A percentile compares a stretch with the other conserved stretches of the same genome.
Evolutionary conservation across 2,329 filamentous ascomycete genomes (phyloP).

Genomic region (Nothophaeocryptopus gaeumannii): DNA sequence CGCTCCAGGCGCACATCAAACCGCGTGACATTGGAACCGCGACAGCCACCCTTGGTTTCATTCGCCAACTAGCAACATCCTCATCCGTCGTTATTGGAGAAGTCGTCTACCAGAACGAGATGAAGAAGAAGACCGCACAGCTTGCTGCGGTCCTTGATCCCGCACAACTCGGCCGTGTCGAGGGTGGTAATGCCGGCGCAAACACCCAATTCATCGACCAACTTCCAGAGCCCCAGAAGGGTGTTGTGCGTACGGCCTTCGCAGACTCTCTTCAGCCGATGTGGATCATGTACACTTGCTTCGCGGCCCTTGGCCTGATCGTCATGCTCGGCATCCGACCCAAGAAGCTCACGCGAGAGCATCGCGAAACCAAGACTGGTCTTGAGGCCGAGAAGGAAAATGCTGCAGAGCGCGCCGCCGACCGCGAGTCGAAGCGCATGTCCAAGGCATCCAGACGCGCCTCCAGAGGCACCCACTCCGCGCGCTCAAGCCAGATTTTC

Average conservation of each 20-base stretch:
- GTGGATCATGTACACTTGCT: slow-evolving; percentile 50
- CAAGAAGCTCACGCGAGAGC: slow-evolving; percentile 43
- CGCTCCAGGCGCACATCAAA: slow-evolving; percentile 62
- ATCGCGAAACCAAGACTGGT: slow-evolving; percentile 51
- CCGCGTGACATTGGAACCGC: slow-evolving; percentile 65
- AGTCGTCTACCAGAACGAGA: slow-evolving; percentile 75
- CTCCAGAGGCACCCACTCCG: not conserved
- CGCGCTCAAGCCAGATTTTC: too few species aligned
- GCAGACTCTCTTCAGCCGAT: slow-evolving; percentile 45
- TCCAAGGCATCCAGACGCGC: slow-evolving; percentile 13
- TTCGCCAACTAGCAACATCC: slow-evolving; percentile 66
- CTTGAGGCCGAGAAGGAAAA: slow-evolving; percentile 44
- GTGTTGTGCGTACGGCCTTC: slow-evolving; percentile 43
- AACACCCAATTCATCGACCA: slow-evolving; percentile 57
- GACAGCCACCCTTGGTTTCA: slow-evolving; percentile 65
- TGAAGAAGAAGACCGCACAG: slow-evolving; percentile 54
- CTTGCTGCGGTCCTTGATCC: slow-evolving; percentile 53
- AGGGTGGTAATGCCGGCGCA: slow-evolving; percentile 60
- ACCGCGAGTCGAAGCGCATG: slow-evolving; percentile 26
- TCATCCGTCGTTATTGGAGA: slow-evolving; percentile 70
- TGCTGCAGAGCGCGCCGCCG: slow-evolving; percentile 36
- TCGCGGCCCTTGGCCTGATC: slow-evolving; percentile 40
- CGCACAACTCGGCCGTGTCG: slow-evolving; percentile 51
- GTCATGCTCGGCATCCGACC: slow-evolving; percentile 41
- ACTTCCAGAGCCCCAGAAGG: slow-evolving; percentile 49